A percentile compares a stretch with the other conserved stretches of the same genome.
These are phyloP conservation scores for Plasmopara muralis DNA, from an alignment of 352 stramenopile species.

Conservation along the genomic window DNA sequence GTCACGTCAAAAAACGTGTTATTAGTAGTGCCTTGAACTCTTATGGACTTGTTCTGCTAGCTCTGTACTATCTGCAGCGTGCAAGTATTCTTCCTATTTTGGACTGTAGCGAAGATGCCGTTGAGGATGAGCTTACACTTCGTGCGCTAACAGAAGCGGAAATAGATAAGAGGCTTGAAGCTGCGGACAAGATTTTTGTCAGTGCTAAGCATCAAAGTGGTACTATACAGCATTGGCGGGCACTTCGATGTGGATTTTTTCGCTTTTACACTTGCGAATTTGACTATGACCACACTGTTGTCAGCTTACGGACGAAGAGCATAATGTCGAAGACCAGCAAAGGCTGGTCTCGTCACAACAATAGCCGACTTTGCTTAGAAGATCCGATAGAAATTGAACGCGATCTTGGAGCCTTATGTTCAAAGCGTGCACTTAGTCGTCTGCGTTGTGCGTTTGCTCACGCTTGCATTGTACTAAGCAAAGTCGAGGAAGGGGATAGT, in stretches of 20 bases:
- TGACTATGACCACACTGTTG: constrained; percentile 54
- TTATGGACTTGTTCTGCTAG: constrained; percentile 63
- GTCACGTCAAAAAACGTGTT: constrained; percentile 23
- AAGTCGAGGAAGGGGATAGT: constrained; percentile 2
- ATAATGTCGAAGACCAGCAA: constrained; percentile 38
- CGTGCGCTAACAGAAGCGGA: constrained; percentile 13
- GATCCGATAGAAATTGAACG: constrained; percentile 66
- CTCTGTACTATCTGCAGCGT: constrained; percentile 64
- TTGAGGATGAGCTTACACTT: constrained; percentile 20
- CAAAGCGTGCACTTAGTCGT: constrained; percentile 39
- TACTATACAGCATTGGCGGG: constrained; percentile 20
- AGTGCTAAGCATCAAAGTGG: neutral
- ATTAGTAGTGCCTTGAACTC: constrained; percentile 44
- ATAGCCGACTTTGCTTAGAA: constrained; percentile 54
- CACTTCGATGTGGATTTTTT: constrained; percentile 60
- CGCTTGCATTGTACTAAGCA: constrained; percentile 29
- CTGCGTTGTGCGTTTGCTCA: constrained; percentile 51
- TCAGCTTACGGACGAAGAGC: constrained; percentile 39
- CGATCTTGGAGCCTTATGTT: constrained; percentile 67
- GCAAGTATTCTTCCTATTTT: constrained; percentile 36
- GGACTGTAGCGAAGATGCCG: constrained; percentile 25
- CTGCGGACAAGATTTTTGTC: constrained; percentile 16
- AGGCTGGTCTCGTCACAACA: constrained; percentile 33
- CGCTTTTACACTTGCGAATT: constrained; percentile 68
- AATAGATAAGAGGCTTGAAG: constrained; percentile 20